phyloP scores from a whole-genome alignment of 192 early-diverging fungal species.

The Podila epigama region DNA sequence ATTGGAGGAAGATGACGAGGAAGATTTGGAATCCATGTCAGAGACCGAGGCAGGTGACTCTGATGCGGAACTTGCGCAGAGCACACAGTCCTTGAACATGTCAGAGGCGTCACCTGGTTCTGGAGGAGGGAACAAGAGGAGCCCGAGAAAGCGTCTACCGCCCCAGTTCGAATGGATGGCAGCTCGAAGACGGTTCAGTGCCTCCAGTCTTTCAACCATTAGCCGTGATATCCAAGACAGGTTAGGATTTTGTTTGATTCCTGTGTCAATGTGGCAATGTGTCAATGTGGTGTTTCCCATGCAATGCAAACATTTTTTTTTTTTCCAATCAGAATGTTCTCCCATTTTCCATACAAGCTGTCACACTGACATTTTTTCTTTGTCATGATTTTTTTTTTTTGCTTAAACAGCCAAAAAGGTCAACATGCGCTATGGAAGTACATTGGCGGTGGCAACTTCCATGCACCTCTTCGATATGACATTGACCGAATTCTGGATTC shows the following conservation, averaged over 20 bases:
- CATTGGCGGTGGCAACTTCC: constrained; percentile 44
- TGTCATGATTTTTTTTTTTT: neutral
- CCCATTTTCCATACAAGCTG: neutral
- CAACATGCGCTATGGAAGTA: constrained; percentile 52
- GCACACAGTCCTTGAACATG: constrained; percentile 16
- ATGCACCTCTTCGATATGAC: constrained; percentile 40
- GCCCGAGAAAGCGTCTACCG: constrained; percentile 16
- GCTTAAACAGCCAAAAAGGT: constrained; percentile 30
- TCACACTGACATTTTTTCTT: neutral
- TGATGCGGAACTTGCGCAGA: constrained; percentile 31
- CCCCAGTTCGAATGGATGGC: constrained; percentile 47
- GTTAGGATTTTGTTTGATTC: constrained; percentile 8
- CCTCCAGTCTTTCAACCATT: constrained; percentile 34
- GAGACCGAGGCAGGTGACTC: constrained; percentile 39
- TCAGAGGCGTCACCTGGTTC: neutral
- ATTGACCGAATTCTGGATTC: constrained; percentile 40
- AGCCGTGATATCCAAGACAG: constrained; percentile 47
- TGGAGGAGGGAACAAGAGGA: constrained; percentile 5
- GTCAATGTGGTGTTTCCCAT: no score
- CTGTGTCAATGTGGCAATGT: neutral
- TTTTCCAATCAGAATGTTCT: neutral
- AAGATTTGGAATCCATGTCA: constrained; percentile 33
- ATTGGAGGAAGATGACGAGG: constrained; percentile 31
- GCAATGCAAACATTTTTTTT: no score
- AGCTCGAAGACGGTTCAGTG: constrained; percentile 31